phyloP scores from a whole-genome alignment of 2,329 filamentous ascomycete species.

The Fusarium sp. region DNA sequence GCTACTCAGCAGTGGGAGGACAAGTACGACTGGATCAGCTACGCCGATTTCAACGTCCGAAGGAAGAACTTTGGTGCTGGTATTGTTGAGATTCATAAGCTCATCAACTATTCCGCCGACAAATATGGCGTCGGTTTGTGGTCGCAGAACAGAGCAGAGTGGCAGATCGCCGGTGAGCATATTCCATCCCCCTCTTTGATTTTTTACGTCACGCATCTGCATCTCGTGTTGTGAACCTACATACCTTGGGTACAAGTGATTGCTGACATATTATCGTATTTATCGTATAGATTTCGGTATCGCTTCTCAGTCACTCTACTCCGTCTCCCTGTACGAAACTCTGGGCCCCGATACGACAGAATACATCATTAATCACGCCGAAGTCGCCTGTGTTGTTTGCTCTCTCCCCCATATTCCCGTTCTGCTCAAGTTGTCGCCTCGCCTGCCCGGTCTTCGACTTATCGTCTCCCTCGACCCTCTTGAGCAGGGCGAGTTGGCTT shows the following conservation, averaged over 20 bases:
- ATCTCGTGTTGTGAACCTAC: slow-evolving; percentile 11
- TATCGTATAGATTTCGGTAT: slow-evolving; percentile 75
- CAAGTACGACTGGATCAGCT: slow-evolving; percentile 85
- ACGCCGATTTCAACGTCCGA: slow-evolving; percentile 78
- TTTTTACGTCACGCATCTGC: slow-evolving; percentile 6
- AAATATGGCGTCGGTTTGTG: slow-evolving; percentile 83
- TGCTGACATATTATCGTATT: slow-evolving; percentile 21
- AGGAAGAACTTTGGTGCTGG: slow-evolving; percentile 87
- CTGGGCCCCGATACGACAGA: slow-evolving; percentile 90
- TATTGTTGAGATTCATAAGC: slow-evolving; percentile 81
- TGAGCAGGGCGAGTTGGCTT: slow-evolving; percentile 78
- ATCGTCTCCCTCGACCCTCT: slow-evolving; percentile 89
- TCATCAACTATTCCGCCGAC: slow-evolving; percentile 67
- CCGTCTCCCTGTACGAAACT: slow-evolving; percentile 95
- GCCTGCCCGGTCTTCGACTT: slow-evolving; percentile 81
- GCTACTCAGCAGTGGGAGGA: slow-evolving; percentile 75
- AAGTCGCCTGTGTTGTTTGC: slow-evolving; percentile 77
- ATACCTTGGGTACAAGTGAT: not conserved
- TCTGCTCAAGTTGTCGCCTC: slow-evolving; percentile 80
- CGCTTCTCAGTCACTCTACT: slow-evolving; percentile 86
- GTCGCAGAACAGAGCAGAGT: slow-evolving; percentile 87
- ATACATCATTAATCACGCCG: slow-evolving; percentile 93
- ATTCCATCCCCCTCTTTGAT: not conserved
- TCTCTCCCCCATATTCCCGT: slow-evolving; percentile 83
- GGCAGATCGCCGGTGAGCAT: slow-evolving; percentile 77